These are phyloP conservation scores for Ceratocystis papillata DNA, from an alignment of 2,329 filamentous ascomycete genomes.

Conservation along the genomic window DNA sequence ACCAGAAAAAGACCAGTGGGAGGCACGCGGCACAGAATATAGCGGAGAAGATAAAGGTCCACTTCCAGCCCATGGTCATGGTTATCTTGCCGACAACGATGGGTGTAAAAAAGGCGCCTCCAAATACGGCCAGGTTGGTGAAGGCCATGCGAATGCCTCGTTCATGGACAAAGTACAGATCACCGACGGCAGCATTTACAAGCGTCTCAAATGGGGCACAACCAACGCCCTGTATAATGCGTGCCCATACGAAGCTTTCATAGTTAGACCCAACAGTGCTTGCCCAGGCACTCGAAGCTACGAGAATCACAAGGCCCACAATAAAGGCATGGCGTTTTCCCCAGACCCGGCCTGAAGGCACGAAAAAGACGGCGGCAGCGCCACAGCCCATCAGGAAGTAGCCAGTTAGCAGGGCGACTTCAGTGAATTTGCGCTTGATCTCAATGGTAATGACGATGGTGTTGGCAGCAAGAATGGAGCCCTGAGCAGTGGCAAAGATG, in stretches of 20 bases:
- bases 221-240: constrained; percentile 76
- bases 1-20: constrained; percentile 62
- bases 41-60: constrained; percentile 79
- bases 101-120: constrained; percentile 57
- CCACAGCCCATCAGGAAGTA: constrained; percentile 80
- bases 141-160: constrained; percentile 81
- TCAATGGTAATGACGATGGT: constrained; percentile 64
- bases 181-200: constrained; percentile 79
- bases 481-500: constrained; percentile 73
- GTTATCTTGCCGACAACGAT: constrained; percentile 87
- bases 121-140: constrained; percentile 48
- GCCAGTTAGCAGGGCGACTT: constrained; percentile 71
- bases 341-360: constrained; percentile 80
- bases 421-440: constrained; percentile 57
- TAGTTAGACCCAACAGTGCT: constrained; percentile 59
- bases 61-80: constrained; percentile 62
- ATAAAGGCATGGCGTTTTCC: constrained; percentile 85
- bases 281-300: constrained; percentile 67
- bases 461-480: constrained; percentile 78
- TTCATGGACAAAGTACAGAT: constrained; percentile 81
- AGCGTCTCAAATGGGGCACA: constrained; percentile 82
- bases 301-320: constrained; percentile 61
- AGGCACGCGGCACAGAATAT: constrained; percentile 68
- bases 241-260: constrained; percentile 60
- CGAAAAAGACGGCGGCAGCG: constrained; percentile 70